Evolutionary conservation across 768 basidiomycete genomes (phyloP).

Genomic region (Amanita inopinata): DNA sequence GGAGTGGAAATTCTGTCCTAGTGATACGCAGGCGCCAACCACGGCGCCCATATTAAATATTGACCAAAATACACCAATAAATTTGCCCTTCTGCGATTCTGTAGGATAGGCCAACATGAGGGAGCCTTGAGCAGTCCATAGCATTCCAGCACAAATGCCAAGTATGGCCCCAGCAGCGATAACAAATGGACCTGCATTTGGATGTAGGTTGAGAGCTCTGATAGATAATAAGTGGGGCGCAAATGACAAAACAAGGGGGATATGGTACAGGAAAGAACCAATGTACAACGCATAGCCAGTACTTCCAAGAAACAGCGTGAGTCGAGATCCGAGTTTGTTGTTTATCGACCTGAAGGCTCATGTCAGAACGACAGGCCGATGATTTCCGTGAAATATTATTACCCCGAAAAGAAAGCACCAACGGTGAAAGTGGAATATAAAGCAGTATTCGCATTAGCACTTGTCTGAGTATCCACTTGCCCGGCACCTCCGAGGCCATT

Average conservation of each 20-base stretch:
- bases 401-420: conserved; percentile 30
- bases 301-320: conserved; percentile 68
- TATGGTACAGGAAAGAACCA: conserved; percentile 51
- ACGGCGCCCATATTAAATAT: conserved; percentile 80
- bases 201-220: conserved; percentile 65
- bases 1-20: conserved; percentile 62
- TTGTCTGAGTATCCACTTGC: conserved; percentile 53
- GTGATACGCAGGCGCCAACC: conserved; percentile 65
- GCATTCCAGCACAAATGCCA: conserved; percentile 58
- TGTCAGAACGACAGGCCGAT: not conserved
- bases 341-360: conserved; percentile 33
- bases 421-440: conserved; percentile 49
- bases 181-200: conserved; percentile 48
- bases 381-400: not conserved
- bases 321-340: conserved; percentile 68
- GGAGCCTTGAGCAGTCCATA: conserved; percentile 83
- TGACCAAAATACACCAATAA: conserved; percentile 74
- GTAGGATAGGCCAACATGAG: conserved; percentile 81
- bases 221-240: not conserved
- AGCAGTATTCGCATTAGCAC: conserved; percentile 61
- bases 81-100: conserved; percentile 66
- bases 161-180: conserved; percentile 70
- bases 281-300: conserved; percentile 72
- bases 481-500: conserved; percentile 77
- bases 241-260: not conserved